These are phyloP conservation scores for Microcos paniculata DNA, from an alignment of 345 rosid species.

Conservation along the genomic window DNA sequence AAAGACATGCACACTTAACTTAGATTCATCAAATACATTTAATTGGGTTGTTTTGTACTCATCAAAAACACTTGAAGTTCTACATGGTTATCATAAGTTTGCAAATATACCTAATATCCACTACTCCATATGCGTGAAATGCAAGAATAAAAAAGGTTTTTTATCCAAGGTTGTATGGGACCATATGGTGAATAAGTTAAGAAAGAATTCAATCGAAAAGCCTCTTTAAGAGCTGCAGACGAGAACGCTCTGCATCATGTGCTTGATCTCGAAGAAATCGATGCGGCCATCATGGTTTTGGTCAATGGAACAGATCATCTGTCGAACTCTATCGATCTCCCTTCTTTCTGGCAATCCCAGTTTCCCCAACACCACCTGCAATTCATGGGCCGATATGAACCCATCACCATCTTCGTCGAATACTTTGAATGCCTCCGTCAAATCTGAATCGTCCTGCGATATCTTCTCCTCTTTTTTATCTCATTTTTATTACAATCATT, in stretches of 20 bases:
- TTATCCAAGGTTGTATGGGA: too few relatives aligned
- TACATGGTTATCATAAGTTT: too few relatives aligned
- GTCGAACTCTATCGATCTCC: conserved; percentile 65
- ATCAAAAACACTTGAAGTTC: too few relatives aligned
- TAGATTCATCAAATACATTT: too few relatives aligned
- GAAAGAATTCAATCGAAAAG: too few relatives aligned
- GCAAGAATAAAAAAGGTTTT: too few relatives aligned
- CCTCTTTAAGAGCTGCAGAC: conserved; percentile 42
- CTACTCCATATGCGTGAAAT: too few relatives aligned
- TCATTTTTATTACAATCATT: too few relatives aligned
- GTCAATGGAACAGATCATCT: conserved; percentile 88
- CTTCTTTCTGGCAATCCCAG: conserved; percentile 69
- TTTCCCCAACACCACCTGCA: conserved; percentile 70
- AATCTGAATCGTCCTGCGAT: conserved; percentile 62
- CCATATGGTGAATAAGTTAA: too few relatives aligned
- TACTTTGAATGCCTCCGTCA: conserved; percentile 90
- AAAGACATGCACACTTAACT: too few relatives aligned
- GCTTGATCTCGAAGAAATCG: conserved; percentile 84
- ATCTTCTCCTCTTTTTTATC: neutral
- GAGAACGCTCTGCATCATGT: conserved; percentile 76
- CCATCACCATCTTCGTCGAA: conserved; percentile 93
- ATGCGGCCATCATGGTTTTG: conserved; percentile 76
- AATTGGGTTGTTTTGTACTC: too few relatives aligned
- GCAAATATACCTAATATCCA: too few relatives aligned
- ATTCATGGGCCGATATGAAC: conserved; percentile 71